Evolutionary conservation across 2,329 filamentous ascomycete genomes (phyloP), one percentile per base, ranked within the genome.

Genomic region (Ilyonectria robusta): DNA sequence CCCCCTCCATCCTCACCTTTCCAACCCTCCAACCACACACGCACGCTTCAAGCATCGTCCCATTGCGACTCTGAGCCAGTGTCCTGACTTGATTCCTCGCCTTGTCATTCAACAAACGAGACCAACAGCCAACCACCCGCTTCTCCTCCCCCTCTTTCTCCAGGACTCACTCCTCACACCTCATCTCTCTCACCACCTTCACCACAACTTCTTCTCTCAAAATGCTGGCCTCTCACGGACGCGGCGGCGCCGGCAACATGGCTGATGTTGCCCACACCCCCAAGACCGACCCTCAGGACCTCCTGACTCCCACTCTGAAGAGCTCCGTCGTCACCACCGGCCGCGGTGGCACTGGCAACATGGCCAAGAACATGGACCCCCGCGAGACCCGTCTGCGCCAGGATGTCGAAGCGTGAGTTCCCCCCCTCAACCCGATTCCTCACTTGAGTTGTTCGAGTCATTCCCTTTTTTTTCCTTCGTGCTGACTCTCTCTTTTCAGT

Each of bases 271-370:
- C 83, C 70, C 81, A 85, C 69, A 84, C 84, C 15, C 83, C 89
- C 57, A 83, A 88, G 70, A 73, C 89, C 50, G 81, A 84, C 33
- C 82, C 89, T 50, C 82, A 88, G 65, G 93, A 95, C 76, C 89
- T 97, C 70, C 84, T 91, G 75, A 97, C 94, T 1, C 95, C 95
- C 1, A 92, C 89, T 13, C 89, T 98, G 78, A 97, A 97, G 83
- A 88, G 88, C 53, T 84, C 92, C n/a, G 86, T 93, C 71, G 94
- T 95, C 78, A 97, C 95, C 21, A 98, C 95, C 3, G 95, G 95
- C 63, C 93, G 95, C 58, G 95, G 95, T 62, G 95, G 95, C 68
- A 91, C 89, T 5, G 94, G 94, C 67, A 97, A 97, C 84, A 97
- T 97, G 92, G 90, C 92, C 54, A 84, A 83, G 72, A 91, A 92